These are phyloP conservation scores for Penicillium paneum DNA, from an alignment of 2,329 filamentous ascomycete species.

Conservation along the genomic window DNA sequence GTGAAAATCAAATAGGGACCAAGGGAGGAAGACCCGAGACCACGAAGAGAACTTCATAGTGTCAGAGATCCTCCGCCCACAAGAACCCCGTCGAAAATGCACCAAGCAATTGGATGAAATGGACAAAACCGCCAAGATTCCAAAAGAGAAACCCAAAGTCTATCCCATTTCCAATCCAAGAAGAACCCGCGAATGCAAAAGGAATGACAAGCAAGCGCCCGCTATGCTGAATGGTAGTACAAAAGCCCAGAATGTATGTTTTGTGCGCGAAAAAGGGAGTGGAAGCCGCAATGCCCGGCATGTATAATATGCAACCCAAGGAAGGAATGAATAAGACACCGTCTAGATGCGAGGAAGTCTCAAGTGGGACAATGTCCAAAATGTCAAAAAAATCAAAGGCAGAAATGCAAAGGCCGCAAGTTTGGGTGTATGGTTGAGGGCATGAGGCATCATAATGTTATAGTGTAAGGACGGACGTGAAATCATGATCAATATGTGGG, in stretches of 20 bases:
- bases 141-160: conserved; percentile 20
- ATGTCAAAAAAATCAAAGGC: background rate
- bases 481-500: conserved; percentile 24
- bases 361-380: conserved; percentile 1
- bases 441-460: conserved; percentile 31
- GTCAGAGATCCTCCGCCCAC: background rate
- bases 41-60: background rate
- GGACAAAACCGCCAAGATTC: conserved; percentile 4
- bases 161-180: conserved; percentile 22
- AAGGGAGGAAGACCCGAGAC: background rate
- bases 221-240: conserved; percentile 38
- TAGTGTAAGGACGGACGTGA: conserved; percentile 35
- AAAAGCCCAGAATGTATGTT: conserved; percentile 26
- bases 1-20: background rate
- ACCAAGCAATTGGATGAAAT: conserved; percentile 5
- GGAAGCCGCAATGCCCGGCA: conserved; percentile 32
- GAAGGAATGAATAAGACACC: conserved; percentile 35
- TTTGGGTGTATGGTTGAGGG: conserved; percentile 14
- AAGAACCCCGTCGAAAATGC: conserved; percentile 2
- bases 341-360: conserved; percentile 32
- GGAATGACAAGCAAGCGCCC: conserved; percentile 38
- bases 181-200: conserved; percentile 34
- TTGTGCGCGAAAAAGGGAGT: conserved; percentile 26
- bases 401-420: conserved; percentile 16
- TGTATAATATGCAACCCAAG: conserved; percentile 26